phyloP scores from a whole-genome alignment of 139 green algal genomes.

The Mychonastes homosphaera region DNA sequence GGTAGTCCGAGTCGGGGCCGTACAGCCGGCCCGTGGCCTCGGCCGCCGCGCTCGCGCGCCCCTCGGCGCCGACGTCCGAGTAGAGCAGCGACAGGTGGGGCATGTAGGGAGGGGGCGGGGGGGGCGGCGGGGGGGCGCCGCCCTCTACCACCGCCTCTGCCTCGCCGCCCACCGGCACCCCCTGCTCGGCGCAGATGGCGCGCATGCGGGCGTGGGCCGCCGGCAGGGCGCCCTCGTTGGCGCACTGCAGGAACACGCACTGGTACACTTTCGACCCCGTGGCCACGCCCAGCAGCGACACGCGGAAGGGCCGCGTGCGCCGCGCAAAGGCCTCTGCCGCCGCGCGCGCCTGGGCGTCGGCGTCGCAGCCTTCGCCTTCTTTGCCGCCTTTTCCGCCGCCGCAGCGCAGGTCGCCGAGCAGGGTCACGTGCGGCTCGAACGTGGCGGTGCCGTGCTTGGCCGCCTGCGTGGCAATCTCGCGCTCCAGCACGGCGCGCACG shows the following conservation, averaged over 20 bases:
- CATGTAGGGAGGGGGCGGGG: conserved; percentile 26
- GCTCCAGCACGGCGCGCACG: not conserved
- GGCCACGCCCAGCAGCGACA: conserved; percentile 31
- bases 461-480: conserved; percentile 10
- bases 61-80: conserved; percentile 7
- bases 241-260: conserved; percentile 26
- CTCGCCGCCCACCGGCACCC: conserved; percentile 8
- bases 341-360: not conserved
- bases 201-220: not conserved
- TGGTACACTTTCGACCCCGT: conserved; percentile 26
- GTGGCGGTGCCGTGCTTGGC: not conserved
- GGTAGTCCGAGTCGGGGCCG: conserved; percentile 28
- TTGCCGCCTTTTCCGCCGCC: not conserved
- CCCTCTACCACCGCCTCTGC: conserved; percentile 5
- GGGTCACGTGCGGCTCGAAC: conserved; percentile 34
- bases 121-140: conserved; percentile 10
- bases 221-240: conserved; percentile 16
- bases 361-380: not conserved
- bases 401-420: conserved; percentile 10
- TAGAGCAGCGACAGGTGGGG: conserved; percentile 46
- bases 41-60: not conserved
- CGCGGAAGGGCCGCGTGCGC: conserved; percentile 28
- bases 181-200: not conserved
- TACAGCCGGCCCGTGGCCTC: conserved; percentile 21
- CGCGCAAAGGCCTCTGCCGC: not conserved